phyloP scores from a whole-genome alignment of 2,329 filamentous ascomycete genomes.

The Trichoderma sp. region DNA sequence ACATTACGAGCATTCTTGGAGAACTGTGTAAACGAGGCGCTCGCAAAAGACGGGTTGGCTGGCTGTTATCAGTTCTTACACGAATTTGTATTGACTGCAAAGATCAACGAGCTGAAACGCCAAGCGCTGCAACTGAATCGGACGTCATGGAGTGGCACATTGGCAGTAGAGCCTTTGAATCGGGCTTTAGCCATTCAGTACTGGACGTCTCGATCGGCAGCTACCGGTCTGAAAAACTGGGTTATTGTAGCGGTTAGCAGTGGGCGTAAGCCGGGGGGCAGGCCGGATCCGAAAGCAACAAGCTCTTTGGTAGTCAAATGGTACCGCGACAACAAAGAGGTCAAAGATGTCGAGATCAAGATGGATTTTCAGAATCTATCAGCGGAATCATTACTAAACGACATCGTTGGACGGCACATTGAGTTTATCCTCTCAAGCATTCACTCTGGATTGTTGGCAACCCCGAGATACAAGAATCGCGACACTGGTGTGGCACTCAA shows the following conservation, averaged over 20 bases:
- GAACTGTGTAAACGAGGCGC: constrained; percentile 67
- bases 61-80: constrained; percentile 88
- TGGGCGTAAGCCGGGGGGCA: constrained; percentile 51
- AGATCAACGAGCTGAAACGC: constrained; percentile 77
- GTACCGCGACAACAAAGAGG: constrained; percentile 80
- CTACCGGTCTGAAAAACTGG: constrained; percentile 76
- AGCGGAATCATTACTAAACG: constrained; percentile 71
- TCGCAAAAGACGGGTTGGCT: constrained; percentile 68
- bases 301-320: constrained; percentile 69
- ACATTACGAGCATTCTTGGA: constrained; percentile 68
- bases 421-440: constrained; percentile 70
- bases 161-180: constrained; percentile 78
- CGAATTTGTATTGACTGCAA: constrained; percentile 84
- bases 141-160: constrained; percentile 73
- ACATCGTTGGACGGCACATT: constrained; percentile 74
- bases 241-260: constrained; percentile 81
- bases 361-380: constrained; percentile 70
- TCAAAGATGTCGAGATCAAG: constrained; percentile 65
- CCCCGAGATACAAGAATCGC: constrained; percentile 62
- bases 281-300: constrained; percentile 46
- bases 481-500: constrained; percentile 60
- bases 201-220: constrained; percentile 65
- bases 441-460: constrained; percentile 59
- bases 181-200: constrained; percentile 87
- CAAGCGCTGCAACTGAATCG: constrained; percentile 73